phyloP scores from a whole-genome alignment of 305 asterid genomes.

The Solanum hybrid region DNA sequence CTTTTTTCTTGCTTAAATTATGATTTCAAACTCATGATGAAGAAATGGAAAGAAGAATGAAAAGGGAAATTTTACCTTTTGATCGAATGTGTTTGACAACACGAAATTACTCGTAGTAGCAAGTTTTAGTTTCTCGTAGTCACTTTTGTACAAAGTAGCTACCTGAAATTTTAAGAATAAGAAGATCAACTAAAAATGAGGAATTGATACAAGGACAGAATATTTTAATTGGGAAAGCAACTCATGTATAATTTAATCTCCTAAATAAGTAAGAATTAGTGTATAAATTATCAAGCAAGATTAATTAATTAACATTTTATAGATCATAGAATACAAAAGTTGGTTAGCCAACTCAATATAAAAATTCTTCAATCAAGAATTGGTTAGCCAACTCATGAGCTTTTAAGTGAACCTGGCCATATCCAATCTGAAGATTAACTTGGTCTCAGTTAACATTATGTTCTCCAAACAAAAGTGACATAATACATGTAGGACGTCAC shows the following conservation, averaged over 20 bases:
- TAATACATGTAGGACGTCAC: not conserved
- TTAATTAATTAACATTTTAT: not conserved
- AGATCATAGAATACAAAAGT: not conserved
- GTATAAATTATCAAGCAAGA: not conserved
- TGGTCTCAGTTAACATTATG: not conserved
- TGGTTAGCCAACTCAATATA: not conserved
- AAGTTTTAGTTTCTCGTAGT: conserved; percentile 39
- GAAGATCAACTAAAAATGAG: not conserved
- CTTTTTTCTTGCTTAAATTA: not conserved
- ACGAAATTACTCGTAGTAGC: conserved; percentile 18
- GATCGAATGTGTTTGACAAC: conserved; percentile 20
- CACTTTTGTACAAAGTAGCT: conserved; percentile 21
- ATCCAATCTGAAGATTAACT: not conserved
- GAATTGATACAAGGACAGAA: not conserved
- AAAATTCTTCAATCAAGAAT: not conserved
- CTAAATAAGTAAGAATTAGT: not conserved
- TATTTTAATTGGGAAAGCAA: not conserved
- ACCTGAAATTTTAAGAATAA: conserved; percentile 23
- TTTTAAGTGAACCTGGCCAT: not conserved
- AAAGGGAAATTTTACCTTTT: conserved; percentile 27
- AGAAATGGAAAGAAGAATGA: not conserved
- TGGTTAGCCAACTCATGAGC: not conserved
- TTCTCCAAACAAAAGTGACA: not conserved
- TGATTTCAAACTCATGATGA: not conserved
- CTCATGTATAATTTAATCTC: not conserved